Conservation (phyloP, 805 yeast genomes). For the Zygosaccharomyces bisporus region DNA sequence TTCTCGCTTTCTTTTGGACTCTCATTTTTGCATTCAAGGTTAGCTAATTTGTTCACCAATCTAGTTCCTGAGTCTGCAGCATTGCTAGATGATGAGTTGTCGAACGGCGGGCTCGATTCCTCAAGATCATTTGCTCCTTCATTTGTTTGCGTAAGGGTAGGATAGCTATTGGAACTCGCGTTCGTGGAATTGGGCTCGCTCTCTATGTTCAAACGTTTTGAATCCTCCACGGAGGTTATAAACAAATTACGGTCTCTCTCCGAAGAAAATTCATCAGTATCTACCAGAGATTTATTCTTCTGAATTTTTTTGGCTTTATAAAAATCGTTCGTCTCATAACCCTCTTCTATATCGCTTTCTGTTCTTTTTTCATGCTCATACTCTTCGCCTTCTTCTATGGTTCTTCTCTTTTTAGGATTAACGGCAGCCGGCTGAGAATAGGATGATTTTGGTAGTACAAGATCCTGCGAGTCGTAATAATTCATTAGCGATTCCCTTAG, state of each 20-base stretch:
- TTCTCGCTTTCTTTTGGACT: not conserved
- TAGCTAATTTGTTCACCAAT: constrained; percentile 8
- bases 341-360: not conserved
- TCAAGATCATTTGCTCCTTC: not conserved
- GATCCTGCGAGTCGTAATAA: constrained; percentile 43
- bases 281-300: not conserved
- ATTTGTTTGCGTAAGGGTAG: too few relatives aligned
- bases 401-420: constrained; percentile 6
- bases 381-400: constrained; percentile 4
- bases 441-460: constrained; percentile 32
- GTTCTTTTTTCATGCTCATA: too few relatives aligned
- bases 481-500: constrained; percentile 48
- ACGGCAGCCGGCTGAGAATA: constrained; percentile 7
- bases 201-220: not conserved
- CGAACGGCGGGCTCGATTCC: not conserved
- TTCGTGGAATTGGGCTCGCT: not conserved
- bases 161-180: too few relatives aligned
- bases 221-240: not conserved
- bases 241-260: not conserved
- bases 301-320: not conserved
- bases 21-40: constrained; percentile 1
- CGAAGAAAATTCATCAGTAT: not conserved
- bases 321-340: too few relatives aligned
- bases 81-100: not conserved
- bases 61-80: constrained; percentile 1